Base-by-base conservation (phyloP, 129 eudicot genomes). In the Dittrichia graveolens region DNA sequence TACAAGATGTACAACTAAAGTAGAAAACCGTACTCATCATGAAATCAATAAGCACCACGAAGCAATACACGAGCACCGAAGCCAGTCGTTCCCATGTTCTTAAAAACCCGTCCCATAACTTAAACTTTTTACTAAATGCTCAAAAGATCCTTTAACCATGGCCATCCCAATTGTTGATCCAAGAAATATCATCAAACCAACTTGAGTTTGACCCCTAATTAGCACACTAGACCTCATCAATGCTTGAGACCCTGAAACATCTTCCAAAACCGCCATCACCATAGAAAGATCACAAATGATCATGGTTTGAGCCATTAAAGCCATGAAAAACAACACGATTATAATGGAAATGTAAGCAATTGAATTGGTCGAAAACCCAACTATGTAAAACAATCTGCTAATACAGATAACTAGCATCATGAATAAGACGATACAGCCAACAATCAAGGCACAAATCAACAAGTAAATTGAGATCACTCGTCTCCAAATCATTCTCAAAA, bases 21-120 rank as follows among this genome's bases (percentile, higher is more conserved):
- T 85, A 89, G 61, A 86, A 92, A 76, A 92, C 96, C 8, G 96
- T 58, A 56, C 82, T 92, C 93, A 83, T 89, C 96, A 89, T 89
- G 43, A 87, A 89, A 80, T 92, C 97, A 3, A 92, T 82, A n/a
- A 92, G 88, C 87, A 81, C 81, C 40, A 86, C 80, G 61, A 92
- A 86, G n/a, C 96, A 83, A 80, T 92, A 89, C 89, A 86, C 72
- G 1, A 86, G 37, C 19, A 92, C 94, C 91, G 89, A 80, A 71
- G 89, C 81, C 3, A 94, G 91, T 3, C 91, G 86, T 89, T 92
- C 96, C 96, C 96, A 92, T 19, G 86, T 60, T 68, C 94, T 81
- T 0, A 82, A 92, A 67, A 79, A 77, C 69, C 88, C 94, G 45
- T 86, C 91, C 89, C 91, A 73, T 92, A 86, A 68, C 97, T 89